A percentile compares a stretch with the other conserved stretches of the same genome.
Conservation (phyloP, 345 rosid genomes). For the Citrus australasica region DNA sequence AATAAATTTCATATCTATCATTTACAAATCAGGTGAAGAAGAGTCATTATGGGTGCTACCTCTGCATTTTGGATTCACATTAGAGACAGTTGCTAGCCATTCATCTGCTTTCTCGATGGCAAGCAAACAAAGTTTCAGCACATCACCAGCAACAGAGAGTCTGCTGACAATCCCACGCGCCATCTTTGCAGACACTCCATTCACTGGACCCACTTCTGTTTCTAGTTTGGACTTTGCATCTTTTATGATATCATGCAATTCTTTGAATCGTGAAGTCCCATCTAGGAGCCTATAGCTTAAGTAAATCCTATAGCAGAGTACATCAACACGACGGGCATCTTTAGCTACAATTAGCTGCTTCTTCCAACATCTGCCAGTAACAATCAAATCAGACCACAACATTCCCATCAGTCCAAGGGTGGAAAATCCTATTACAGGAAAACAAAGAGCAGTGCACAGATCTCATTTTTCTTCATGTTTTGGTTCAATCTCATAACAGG, state of each 20-base stretch:
- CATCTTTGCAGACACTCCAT: conserved; percentile 64
- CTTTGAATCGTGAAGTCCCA: conserved; percentile 71
- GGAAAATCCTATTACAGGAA: conserved; percentile 6
- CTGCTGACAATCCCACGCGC: conserved; percentile 88
- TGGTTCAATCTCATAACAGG: neutral
- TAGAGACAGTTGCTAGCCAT: conserved; percentile 41
- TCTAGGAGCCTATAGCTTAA: conserved; percentile 74
- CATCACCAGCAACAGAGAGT: conserved; percentile 69
- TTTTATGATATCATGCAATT: conserved; percentile 58
- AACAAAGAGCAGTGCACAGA: neutral
- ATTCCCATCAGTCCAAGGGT: conserved; percentile 12
- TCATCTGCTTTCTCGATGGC: conserved; percentile 73
- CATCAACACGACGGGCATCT: conserved; percentile 89
- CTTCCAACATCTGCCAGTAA: conserved; percentile 74
- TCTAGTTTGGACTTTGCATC: conserved; percentile 76
- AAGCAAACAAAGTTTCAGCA: conserved; percentile 69
- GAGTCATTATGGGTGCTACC: conserved; percentile 36
- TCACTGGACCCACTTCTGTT: conserved; percentile 77
- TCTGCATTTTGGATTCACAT: conserved; percentile 36
- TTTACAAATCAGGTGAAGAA: neutral
- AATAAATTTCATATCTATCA: neutral
- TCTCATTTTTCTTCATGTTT: neutral
- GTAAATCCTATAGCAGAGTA: conserved; percentile 77
- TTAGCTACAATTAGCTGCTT: conserved; percentile 79
- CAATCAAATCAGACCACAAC: conserved; percentile 21